A percentile compares a stretch with the other conserved stretches of the same genome.
phyloP scores from a whole-genome alignment of 75 land plant species.

The Chamaecyparis obtusa region DNA sequence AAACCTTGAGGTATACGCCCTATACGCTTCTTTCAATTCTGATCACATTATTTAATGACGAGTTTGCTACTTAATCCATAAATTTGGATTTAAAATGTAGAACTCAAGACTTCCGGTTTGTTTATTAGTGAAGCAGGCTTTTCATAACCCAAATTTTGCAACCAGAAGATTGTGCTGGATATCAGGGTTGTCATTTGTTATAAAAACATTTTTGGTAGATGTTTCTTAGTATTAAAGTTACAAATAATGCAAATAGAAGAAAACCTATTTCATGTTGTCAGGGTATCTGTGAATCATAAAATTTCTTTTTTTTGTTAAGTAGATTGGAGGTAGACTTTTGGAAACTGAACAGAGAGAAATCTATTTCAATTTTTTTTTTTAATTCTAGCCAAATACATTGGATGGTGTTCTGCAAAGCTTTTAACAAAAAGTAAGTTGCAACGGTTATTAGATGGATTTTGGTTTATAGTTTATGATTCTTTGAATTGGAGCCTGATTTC shows the following conservation, averaged over 20 bases:
- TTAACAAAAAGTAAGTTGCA: constrained; percentile 4
- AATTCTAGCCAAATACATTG: background rate
- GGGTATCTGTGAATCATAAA: background rate
- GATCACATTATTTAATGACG: background rate
- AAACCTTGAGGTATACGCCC: background rate
- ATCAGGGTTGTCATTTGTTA: background rate
- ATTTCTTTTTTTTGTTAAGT: background rate
- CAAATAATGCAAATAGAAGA: background rate
- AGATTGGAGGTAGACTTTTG: background rate
- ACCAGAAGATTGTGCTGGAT: background rate
- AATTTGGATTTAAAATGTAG: background rate
- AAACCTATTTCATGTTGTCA: background rate
- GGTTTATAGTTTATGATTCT: background rate
- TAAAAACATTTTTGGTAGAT: constrained; percentile 1
- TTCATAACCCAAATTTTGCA: background rate
- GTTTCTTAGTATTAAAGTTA: background rate
- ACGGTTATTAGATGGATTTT: background rate
- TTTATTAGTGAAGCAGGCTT: background rate
- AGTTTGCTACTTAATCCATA: background rate
- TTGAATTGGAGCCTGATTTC: background rate
- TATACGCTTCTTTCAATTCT: background rate
- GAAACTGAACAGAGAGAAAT: background rate
- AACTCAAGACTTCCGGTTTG: background rate
- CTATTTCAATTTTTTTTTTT: background rate
- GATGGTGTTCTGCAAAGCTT: background rate